Conservation (phyloP, 1,284 basidiomycete species). For the Tranzscheliella williamsii region DNA sequence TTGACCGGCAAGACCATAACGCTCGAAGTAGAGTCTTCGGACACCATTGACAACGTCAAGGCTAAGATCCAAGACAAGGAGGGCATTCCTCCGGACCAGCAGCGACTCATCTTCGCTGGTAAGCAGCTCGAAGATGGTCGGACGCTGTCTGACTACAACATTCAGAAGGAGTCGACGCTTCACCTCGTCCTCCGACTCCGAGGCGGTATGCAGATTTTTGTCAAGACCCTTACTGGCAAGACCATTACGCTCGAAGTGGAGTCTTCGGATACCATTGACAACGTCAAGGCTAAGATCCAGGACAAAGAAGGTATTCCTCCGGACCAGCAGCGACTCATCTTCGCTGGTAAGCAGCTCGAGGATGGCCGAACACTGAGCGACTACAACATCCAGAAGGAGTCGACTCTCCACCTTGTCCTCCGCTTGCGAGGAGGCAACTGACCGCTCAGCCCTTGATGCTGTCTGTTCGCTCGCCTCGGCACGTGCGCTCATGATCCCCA, state of each 20-base stretch:
- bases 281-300: constrained; percentile 64
- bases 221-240: constrained; percentile 86
- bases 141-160: constrained; percentile 67
- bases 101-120: constrained; percentile 58
- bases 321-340: constrained; percentile 64
- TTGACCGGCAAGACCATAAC: constrained; percentile 99
- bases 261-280: constrained; percentile 89
- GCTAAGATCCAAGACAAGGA: constrained; percentile 62
- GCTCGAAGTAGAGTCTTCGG: constrained; percentile 81
- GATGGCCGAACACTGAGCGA: constrained; percentile 63
- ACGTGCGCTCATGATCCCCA: too few species aligned
- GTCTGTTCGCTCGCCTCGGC: too few species aligned
- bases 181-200: constrained; percentile 85
- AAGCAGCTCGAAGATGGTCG: constrained; percentile 60
- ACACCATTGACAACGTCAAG: constrained; percentile 69
- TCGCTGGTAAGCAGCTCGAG: constrained; percentile 64
- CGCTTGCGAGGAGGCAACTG: constrained; percentile 55
- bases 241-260: constrained; percentile 93
- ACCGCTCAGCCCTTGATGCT: too few species aligned
- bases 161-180: constrained; percentile 98
- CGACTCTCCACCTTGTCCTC: constrained; percentile 56
- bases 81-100: constrained; percentile 59
- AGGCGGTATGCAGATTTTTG: constrained; percentile 67
- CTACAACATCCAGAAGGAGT: constrained; percentile 62
- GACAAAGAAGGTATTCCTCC: constrained; percentile 62